Evolutionary conservation across 495 filamentous ascomycete genomes (phyloP).

Genomic region (Aspergillus mulundensis): DNA sequence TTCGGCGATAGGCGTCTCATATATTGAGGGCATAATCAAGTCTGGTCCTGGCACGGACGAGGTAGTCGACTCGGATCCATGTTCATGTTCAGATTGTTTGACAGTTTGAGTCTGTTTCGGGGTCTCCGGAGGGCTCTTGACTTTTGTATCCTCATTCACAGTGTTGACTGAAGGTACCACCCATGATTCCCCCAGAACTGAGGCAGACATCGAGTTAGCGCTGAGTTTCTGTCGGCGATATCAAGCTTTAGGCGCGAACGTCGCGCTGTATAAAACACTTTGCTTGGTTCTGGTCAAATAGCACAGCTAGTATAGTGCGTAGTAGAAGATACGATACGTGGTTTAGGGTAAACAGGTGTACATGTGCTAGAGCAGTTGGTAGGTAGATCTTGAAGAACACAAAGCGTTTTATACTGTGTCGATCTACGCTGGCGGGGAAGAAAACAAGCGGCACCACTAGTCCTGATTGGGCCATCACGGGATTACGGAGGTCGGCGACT

Average conservation of each 20-base stretch:
- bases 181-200: slow-evolving; percentile 39
- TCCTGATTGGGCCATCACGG: slow-evolving; percentile 12
- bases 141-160: slow-evolving; percentile 11
- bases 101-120: background rate
- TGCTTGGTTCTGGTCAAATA: background rate
- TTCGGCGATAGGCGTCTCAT: slow-evolving; percentile 33
- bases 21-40: slow-evolving; percentile 46
- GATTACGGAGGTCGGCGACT: background rate
- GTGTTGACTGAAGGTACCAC: slow-evolving; percentile 28
- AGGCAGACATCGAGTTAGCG: slow-evolving; percentile 23
- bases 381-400: background rate
- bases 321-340: too few relatives aligned
- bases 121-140: background rate
- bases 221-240: background rate
- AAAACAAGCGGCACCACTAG: slow-evolving; percentile 12
- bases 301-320: background rate
- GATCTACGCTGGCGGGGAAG: slow-evolving; percentile 5
- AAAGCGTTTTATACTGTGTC: background rate
- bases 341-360: background rate
- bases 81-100: slow-evolving; percentile 7
- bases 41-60: slow-evolving; percentile 40
- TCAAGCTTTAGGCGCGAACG: background rate
- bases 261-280: background rate
- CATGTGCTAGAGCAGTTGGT: background rate
- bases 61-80: slow-evolving; percentile 25